phyloP scores from a whole-genome alignment of 768 basidiomycete genomes.

The Boletus rex-veris region DNA sequence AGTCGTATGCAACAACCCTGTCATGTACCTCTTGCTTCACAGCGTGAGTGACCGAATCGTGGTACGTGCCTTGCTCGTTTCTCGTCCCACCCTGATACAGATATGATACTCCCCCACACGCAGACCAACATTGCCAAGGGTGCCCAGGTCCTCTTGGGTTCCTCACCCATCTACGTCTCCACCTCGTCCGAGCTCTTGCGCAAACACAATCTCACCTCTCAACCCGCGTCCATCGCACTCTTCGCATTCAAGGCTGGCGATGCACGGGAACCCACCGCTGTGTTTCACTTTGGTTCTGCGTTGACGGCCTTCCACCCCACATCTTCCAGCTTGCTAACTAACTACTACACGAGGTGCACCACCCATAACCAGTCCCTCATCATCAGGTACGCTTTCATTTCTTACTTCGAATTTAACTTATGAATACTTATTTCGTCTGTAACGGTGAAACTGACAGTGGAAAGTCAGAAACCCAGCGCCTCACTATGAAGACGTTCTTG shows the following conservation, averaged over 20 bases:
- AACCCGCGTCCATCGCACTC: conserved; percentile 52
- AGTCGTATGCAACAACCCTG: conserved; percentile 10
- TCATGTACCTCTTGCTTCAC: conserved; percentile 51
- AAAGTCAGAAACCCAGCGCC: too few relatives aligned
- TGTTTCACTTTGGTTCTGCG: conserved; percentile 25
- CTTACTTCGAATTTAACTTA: too few relatives aligned
- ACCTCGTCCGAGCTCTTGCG: conserved; percentile 31
- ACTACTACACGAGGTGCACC: too few relatives aligned
- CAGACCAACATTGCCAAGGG: conserved; percentile 58
- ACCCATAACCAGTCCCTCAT: too few relatives aligned
- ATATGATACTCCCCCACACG: not conserved
- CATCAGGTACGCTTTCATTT: too few relatives aligned
- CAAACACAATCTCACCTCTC: conserved; percentile 34
- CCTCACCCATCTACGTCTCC: conserved; percentile 46
- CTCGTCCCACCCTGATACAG: not conserved
- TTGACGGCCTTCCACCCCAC: not conserved
- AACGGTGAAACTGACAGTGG: too few relatives aligned
- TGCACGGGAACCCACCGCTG: conserved; percentile 40
- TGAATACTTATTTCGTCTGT: too few relatives aligned
- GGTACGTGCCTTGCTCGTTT: conserved; percentile 21
- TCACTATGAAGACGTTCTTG: too few relatives aligned
- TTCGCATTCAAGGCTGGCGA: conserved; percentile 66
- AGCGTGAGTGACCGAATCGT: conserved; percentile 31
- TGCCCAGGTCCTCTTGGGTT: conserved; percentile 46
- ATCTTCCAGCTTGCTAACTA: too few relatives aligned